Base-by-base conservation (phyloP, 257 asterid genomes). In the Solanum habrochaites region DNA sequence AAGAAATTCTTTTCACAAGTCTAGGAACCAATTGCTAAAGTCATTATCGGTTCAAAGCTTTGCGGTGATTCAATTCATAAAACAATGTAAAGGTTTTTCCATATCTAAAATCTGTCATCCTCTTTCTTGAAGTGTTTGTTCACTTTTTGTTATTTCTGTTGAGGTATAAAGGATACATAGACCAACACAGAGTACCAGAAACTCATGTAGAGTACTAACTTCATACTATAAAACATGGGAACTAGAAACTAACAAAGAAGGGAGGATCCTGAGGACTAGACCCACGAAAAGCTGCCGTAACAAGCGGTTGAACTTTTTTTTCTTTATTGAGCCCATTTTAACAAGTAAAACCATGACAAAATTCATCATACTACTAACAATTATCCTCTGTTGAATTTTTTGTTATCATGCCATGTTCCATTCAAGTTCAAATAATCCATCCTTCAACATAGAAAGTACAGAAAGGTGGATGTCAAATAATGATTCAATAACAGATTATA, bases 401-500 rank as follows among this genome's bases (percentile, higher is more conserved):
- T 43, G 62, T 27, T 10, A 78, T 78, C 83, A 2, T 25, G 15
- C 18, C 58, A 45, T 25, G 25, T 25, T 25, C 3, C 37, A 14
- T 43, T n/a, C 8, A 58, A 78, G 62, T 45, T 32, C 83, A 25
- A 23, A 78, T 13, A 45, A 78, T 78, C 29, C 60, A 75, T 75
- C 60, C 83, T 25, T 58, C 66, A 58, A 58, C 25, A 20, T 56
- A 58, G 12, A 20, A 58, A 58, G 66, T 21, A 58, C 25, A 20
- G 2, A 58, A 58, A 20, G 25, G 66, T 58, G 66, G 25, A 58
- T 58, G 25, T 8, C 25, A 58, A 58, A 58, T 58, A 20, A 58
- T 20, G 96, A 87, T 94, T 86, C 98, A 91, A 88, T 97, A 91
- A 85, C 94, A 94, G 1, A 93, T 94, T 10, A 96, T 96, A 69